Conservation (phyloP, 352 stramenopile species). For the Thalassiosira exigua region DNA sequence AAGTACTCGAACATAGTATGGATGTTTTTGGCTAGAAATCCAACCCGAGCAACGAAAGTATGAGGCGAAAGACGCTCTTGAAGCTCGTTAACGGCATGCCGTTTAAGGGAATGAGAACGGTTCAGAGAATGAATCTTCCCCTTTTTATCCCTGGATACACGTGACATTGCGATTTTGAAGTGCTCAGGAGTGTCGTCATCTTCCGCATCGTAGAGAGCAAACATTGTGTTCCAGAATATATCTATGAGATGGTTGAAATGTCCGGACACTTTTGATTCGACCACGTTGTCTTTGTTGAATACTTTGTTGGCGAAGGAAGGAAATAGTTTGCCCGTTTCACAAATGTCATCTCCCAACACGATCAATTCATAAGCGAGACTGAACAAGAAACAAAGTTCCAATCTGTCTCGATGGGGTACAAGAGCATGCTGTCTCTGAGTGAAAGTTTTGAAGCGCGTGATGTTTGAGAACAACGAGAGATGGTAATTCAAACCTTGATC, state of each 20-base stretch:
- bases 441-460: background rate
- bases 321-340: background rate
- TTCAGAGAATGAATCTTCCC: too few relatives aligned
- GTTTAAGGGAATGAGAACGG: background rate
- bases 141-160: too few relatives aligned
- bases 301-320: background rate
- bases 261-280: background rate
- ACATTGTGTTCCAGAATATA: background rate
- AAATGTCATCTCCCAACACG: background rate
- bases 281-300: background rate
- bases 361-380: background rate
- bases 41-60: background rate
- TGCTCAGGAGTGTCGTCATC: too few relatives aligned
- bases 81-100: background rate
- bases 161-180: too few relatives aligned
- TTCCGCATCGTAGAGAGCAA: background rate
- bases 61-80: background rate
- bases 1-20: slow-evolving; percentile 3
- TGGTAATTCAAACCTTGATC: background rate
- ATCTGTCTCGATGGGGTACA: background rate
- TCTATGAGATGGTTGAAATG: background rate
- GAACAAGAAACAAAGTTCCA: background rate
- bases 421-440: background rate
- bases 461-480: background rate
- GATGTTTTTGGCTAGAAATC: background rate